A percentile compares a stretch with the other conserved stretches of the same genome.
Evolutionary conservation across 108 stramenopile genomes (phyloP).

Genomic region (Skeletonema tropicum): DNA sequence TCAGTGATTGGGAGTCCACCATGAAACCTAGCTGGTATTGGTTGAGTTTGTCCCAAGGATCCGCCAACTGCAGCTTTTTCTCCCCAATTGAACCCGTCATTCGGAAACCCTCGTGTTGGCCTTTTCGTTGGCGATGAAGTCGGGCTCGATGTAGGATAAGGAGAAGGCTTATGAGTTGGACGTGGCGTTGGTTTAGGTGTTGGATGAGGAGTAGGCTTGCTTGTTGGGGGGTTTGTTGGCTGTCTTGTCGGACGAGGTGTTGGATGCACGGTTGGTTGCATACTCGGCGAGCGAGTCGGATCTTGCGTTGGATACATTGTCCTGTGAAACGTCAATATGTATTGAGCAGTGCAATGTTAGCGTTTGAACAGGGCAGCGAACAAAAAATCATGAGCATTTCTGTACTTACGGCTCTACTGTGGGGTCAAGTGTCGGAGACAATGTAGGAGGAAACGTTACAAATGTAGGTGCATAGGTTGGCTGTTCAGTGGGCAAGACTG

Average conservation of each 20-base stretch:
- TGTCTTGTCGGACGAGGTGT: background rate
- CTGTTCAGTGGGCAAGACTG: background rate
- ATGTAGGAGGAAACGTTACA: background rate
- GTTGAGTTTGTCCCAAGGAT: background rate
- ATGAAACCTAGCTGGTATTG: background rate
- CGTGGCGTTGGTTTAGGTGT: background rate
- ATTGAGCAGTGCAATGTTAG: background rate
- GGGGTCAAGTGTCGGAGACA: background rate
- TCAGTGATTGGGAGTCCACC: background rate
- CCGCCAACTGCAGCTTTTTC: background rate
- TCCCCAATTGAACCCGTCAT: background rate
- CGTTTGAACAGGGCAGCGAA: background rate
- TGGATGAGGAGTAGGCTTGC: too few species aligned
- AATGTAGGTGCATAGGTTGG: background rate
- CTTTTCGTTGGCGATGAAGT: background rate
- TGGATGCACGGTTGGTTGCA: background rate
- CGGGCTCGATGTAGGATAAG: background rate
- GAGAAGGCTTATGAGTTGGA: background rate
- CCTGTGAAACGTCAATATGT: background rate
- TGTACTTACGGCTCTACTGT: background rate
- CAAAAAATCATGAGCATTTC: background rate
- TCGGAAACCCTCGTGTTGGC: background rate
- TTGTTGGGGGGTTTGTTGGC: too few species aligned
- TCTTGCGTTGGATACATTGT: background rate
- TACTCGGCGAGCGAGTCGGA: background rate